Evolutionary conservation across 1,139 yeast species (phyloP).

Genomic region (Geotrichum candidum): DNA sequence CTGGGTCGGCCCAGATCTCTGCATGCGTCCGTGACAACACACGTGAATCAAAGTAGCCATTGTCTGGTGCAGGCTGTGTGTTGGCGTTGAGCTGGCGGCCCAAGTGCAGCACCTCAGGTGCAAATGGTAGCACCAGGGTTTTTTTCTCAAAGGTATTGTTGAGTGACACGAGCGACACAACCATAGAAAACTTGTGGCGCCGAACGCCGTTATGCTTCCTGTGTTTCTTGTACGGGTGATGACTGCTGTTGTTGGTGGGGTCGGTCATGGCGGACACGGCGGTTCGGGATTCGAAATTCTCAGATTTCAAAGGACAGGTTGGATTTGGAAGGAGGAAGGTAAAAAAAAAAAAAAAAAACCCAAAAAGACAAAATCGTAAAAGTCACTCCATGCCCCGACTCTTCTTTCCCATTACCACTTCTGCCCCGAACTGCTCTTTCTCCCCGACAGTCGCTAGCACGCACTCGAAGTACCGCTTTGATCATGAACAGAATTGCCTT

Average conservation of each 20-base stretch:
- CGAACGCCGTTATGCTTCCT: background rate
- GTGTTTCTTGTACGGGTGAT: background rate
- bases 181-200: constrained; percentile 37
- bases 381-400: background rate
- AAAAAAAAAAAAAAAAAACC: background rate
- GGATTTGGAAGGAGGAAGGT: background rate
- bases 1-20: constrained; percentile 70
- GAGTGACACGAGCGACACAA: constrained; percentile 64
- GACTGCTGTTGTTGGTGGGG: background rate
- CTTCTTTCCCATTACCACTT: background rate
- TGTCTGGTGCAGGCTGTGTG: constrained; percentile 67
- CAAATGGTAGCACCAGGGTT: constrained; percentile 68
- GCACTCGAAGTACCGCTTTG: background rate
- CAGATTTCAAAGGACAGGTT: background rate
- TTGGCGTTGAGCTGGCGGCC: constrained; percentile 82
- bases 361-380: background rate
- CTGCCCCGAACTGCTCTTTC: background rate
- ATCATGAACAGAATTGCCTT: background rate
- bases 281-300: background rate
- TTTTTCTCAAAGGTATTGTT: constrained; percentile 81
- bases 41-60: constrained; percentile 91
- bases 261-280: background rate
- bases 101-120: constrained; percentile 76
- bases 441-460: background rate
- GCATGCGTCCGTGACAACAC: constrained; percentile 94